Evolutionary conservation across 495 filamentous ascomycete genomes (phyloP), one percentile per base, ranked within the genome.

Genomic region (Bryoglossum gracile): DNA sequence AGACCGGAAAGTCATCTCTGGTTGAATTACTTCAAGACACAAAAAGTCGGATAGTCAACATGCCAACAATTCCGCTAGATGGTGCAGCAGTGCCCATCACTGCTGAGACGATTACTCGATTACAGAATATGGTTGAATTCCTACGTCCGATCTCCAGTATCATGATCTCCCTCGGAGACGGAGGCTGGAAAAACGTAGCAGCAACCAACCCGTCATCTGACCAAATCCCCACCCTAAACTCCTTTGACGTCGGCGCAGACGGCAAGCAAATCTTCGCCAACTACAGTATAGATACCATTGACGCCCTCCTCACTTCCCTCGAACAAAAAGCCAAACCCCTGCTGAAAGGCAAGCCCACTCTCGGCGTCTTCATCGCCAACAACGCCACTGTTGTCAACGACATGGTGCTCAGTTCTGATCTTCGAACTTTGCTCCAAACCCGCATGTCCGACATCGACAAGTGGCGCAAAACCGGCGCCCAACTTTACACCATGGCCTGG

Each of bases 341-440:
- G 30, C 77, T 94, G 39, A 88, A 89, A 58, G 81, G 81, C 45
- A 92, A 87, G 64, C 77, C 79, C 13, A 69, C 84, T 11, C 74
- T 87, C 39, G 92, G 91, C 37, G 89, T 95, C 11, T 95, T 97
- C 64, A 66, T 99, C 46, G 86, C 87, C 37, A 99, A 99, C 64
- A 87, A 85, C 50, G 79, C 95, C 43, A 80, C 78, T 59, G 77
- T 92, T 46, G 78, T 96, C 46, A 89, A 96, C 54, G 81, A 87
- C 54, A 84, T 83, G 68, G 89, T 97, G 55, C 79, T 81, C 18
- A 77, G 77, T 33, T 94, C 88, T 8, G 90, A 95, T 30, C 76
- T 98, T 10, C 69, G 74, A 4, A 70, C 77, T 21, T 76, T 94
- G 17, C 73, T 99, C 42, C 75, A 81, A n/a, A 65, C 69, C 28